Base-by-base conservation (phyloP, 75 land plant genomes). In the Sequoia sempervirens region DNA sequence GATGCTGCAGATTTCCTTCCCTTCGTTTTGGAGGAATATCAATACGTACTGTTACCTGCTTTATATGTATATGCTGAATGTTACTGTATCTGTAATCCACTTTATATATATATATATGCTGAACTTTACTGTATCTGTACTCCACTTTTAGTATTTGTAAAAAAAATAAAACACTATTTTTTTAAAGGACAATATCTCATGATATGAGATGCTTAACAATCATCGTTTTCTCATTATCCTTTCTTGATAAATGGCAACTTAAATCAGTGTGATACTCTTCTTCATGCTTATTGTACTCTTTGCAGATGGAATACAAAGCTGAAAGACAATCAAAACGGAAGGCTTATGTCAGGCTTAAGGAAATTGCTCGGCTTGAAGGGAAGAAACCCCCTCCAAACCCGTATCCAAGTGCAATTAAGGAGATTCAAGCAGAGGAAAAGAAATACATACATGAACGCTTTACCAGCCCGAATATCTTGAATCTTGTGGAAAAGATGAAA, bases 341-440 rank as follows among this genome's bases (percentile, higher is more conserved):
- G 83, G 94, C 94, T 14, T 93, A 90, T 72, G 7, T 70, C 26
- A 81, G 83, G 40, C 53, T 93, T 82, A 93, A 93, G 87, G 70
- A 91, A 81, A 87, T 91, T 81, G 84, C 89, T 2, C 85, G 88
- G 36, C 81, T 84, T 45, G 90, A 84, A 79, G 94, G 91, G 53
- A 91, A 90, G 82, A 90, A 81, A 72, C 91, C 89, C 40, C 93
- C 94, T 79, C 91, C 89, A 30, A 86, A 91, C 73, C 94, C 94
- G 34, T 93, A 88, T 78, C 91, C 91, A 26, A 90, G 90, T 82
- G 90, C 90, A 81, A 83, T 90, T 26, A 87, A 83, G 82, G 88
- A 89, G 79, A 89, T 90, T 68, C 90, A 89, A 84, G 92, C 90
- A 23, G 92, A 90, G 84, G 93, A 90, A 64, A 84, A 50, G 86